These are phyloP conservation scores for Dicorynia guianensis DNA, from an alignment of 306 rosid species.

Conservation along the genomic window DNA sequence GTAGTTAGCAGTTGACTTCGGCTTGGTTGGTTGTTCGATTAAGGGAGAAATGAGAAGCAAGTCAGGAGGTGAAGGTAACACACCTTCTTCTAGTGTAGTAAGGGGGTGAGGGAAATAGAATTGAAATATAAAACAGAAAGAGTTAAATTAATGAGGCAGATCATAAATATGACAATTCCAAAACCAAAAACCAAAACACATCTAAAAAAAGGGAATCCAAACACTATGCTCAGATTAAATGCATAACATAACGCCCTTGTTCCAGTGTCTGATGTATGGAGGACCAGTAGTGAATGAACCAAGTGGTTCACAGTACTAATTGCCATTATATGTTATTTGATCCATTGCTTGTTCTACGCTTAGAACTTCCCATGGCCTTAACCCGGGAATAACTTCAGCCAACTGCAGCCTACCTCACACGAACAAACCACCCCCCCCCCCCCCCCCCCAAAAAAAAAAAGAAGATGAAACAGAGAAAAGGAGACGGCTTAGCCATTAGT, in stretches of 20 bases:
- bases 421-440: background rate
- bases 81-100: background rate
- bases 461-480: background rate
- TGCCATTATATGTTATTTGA: slow-evolving; percentile 69
- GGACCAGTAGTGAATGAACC: slow-evolving; percentile 81
- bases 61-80: slow-evolving; percentile 15
- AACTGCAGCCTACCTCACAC: slow-evolving; percentile 56
- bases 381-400: slow-evolving; percentile 74
- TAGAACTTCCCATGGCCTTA: slow-evolving; percentile 98
- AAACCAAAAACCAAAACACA: background rate
- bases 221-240: slow-evolving; percentile 13
- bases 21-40: slow-evolving; percentile 2
- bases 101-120: background rate
- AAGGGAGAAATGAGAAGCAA: background rate
- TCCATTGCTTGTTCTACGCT: slow-evolving; percentile 97
- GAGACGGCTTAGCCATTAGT: slow-evolving; percentile 23
- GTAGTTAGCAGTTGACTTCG: slow-evolving; percentile 8
- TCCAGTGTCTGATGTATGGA: slow-evolving; percentile 75
- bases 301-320: slow-evolving; percentile 89
- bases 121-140: slow-evolving; percentile 17
- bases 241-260: slow-evolving; percentile 63
- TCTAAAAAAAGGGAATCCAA: background rate
- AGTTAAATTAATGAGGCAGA: slow-evolving; percentile 31
- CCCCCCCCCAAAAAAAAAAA: slow-evolving; percentile 1
- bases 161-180: background rate